Evolutionary conservation across 495 filamentous ascomycete species (phyloP).

Genomic region (Penicillium daleae): DNA sequence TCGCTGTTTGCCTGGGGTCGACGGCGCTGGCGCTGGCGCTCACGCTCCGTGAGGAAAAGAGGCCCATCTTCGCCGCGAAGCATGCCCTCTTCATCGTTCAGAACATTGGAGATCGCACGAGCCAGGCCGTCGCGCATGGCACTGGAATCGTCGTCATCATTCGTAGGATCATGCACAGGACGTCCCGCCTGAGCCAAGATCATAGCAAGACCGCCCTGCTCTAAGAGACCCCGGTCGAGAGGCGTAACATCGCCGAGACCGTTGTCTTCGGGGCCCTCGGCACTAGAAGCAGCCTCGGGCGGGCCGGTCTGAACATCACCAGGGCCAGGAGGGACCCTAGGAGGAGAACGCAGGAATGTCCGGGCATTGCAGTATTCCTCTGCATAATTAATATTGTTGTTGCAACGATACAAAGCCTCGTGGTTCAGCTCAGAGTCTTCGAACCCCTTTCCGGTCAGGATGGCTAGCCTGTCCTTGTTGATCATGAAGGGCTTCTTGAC

Average conservation of each 20-base stretch:
- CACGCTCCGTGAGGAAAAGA: conserved; percentile 18
- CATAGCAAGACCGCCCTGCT: conserved; percentile 43
- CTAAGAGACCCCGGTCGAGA: conserved; percentile 34
- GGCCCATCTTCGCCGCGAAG: conserved; percentile 33
- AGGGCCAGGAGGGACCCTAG: conserved; percentile 63
- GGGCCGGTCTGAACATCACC: conserved; percentile 56
- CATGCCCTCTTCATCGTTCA: conserved; percentile 37
- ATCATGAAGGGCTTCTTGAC: conserved; percentile 50
- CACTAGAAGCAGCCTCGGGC: conserved; percentile 32
- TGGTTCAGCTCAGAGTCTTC: conserved; percentile 59
- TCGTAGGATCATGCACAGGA: conserved; percentile 27
- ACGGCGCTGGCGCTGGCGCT: conserved; percentile 10
- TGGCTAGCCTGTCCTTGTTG: conserved; percentile 47
- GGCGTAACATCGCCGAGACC: conserved; percentile 35
- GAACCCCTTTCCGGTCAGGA: conserved; percentile 52
- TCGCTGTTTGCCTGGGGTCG: conserved; percentile 27
- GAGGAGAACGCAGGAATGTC: conserved; percentile 41
- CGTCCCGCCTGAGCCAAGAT: conserved; percentile 42
- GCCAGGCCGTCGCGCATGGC: conserved; percentile 41
- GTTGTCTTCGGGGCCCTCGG: conserved; percentile 38
- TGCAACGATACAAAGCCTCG: conserved; percentile 85
- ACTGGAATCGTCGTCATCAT: conserved; percentile 25
- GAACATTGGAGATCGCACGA: conserved; percentile 41
- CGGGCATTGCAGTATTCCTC: conserved; percentile 75
- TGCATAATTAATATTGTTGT: conserved; percentile 62